Conservation (phyloP, 1,139 yeast species). For the Zygosaccharomyces sapae region DNA sequence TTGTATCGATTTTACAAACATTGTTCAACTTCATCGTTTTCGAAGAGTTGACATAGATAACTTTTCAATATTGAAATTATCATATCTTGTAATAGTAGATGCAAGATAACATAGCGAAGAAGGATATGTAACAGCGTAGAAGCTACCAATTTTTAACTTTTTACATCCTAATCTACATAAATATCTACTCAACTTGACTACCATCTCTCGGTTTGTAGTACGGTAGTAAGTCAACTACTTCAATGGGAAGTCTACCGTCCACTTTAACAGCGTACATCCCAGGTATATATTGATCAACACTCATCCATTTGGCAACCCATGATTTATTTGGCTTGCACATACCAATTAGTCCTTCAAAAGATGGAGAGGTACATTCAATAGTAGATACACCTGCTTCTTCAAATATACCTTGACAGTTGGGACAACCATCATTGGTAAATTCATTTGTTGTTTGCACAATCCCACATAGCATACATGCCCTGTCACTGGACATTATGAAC, state of each 20-base stretch:
- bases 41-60: not conserved
- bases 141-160: not conserved
- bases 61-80: not conserved
- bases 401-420: slow-evolving; percentile 90
- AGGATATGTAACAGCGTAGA: not conserved
- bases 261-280: slow-evolving; percentile 94
- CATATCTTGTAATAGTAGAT: not conserved
- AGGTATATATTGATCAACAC: slow-evolving; percentile 83
- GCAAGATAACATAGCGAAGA: not conserved
- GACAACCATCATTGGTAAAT: slow-evolving; percentile 85
- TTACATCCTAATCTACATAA: slow-evolving; percentile 6
- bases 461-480: slow-evolving; percentile 98
- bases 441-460: slow-evolving; percentile 59
- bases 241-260: slow-evolving; percentile 87
- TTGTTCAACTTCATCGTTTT: not conserved
- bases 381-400: slow-evolving; percentile 79
- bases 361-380: slow-evolving; percentile 91
- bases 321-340: slow-evolving; percentile 80
- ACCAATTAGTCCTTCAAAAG: slow-evolving; percentile 94
- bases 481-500: slow-evolving; percentile 48
- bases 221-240: slow-evolving; percentile 67
- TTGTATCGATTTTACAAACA: slow-evolving; percentile 3
- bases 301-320: slow-evolving; percentile 97
- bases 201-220: slow-evolving; percentile 96
- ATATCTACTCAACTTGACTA: slow-evolving; percentile 66